Evolutionary conservation across 495 filamentous ascomycete species (phyloP), one percentile per base, ranked within the genome.

Genomic region (Lasiosphaeris hirsuta): DNA sequence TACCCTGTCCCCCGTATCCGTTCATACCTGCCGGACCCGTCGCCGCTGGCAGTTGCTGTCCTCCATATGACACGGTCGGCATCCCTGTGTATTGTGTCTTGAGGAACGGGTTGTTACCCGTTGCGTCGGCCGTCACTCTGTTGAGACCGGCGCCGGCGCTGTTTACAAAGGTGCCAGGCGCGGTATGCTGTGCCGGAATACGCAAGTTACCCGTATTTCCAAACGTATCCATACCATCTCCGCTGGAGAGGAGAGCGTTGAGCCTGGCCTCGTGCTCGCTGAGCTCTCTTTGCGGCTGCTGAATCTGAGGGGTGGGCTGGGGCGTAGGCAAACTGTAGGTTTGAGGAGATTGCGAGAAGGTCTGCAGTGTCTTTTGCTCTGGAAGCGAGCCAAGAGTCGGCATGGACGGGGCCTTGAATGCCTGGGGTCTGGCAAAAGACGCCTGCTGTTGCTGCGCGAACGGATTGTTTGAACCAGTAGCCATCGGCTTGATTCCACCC

Each of bases 111-210:
- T 97, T 97, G 74, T 81, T 96, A 52, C 92, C 92, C 4, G 90
- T 93, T 38, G 81, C 79, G 34, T 89, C 88, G n/a, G 80, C 75
- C 8, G 84, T 85, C 40, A 89, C 80, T 56, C 81, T 82, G 53
- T 85, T 83, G 52, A 89, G 69, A 18, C 89, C 89, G 42, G 86
- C 81, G 51, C 93, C 93, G 4, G 94, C 90, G 59, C 88, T 93
- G 74, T 97, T 99, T 73, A 99, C 88, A 65, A 97, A 99, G 2
- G 89, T 96, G 33, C 94, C 94, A 3, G 95, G 95, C 0, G 94
- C 92, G 0, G 94, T 99, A 72, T 99, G 94, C 71, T 99, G 94
- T 36, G 94, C 85, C 1, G 94, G 95, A 62, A 99, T 96, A 71
- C 94, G 91, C 34, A 96, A 79, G 52, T 97, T 86, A 53, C 94